A percentile compares a stretch with the other conserved stretches of the same genome.
Conservation (phyloP, 306 rosid species). For the Lathyrus sativus region DNA sequence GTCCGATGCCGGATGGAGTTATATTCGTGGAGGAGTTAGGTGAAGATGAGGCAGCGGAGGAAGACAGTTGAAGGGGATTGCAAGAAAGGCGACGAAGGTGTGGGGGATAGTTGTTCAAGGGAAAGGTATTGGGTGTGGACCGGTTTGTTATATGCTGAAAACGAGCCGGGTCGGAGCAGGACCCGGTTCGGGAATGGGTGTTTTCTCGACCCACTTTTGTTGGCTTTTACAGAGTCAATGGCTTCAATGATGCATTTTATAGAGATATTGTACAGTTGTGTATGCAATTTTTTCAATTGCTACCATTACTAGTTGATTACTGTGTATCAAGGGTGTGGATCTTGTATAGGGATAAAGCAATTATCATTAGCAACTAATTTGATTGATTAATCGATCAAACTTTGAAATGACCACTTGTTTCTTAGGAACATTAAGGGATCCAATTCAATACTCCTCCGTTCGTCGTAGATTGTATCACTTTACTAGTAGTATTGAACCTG, state of each 20-base stretch:
- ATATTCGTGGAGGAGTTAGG: conserved; percentile 70
- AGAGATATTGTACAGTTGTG: conserved; percentile 3
- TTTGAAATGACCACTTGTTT: too few relatives aligned
- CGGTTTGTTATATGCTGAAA: conserved; percentile 67
- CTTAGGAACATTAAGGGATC: too few relatives aligned
- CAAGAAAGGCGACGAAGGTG: conserved; percentile 41
- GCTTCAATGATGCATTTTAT: not conserved
- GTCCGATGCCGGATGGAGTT: conserved; percentile 68
- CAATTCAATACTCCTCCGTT: too few relatives aligned
- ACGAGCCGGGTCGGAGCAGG: conserved; percentile 52
- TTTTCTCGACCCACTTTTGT: conserved; percentile 64
- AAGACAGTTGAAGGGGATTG: conserved; percentile 7
- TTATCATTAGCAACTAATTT: not conserved
- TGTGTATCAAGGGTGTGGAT: conserved; percentile 9
- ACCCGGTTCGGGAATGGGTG: conserved; percentile 41
- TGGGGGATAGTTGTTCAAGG: conserved; percentile 86
- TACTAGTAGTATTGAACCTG: too few relatives aligned
- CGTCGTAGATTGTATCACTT: too few relatives aligned
- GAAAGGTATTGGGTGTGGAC: conserved; percentile 54
- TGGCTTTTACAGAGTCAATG: conserved; percentile 59
- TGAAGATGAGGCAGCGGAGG: conserved; percentile 26
- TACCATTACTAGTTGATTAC: not conserved
- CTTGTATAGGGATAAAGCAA: conserved; percentile 24
- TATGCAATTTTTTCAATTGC: not conserved
- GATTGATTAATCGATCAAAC: not conserved